These are phyloP conservation scores for Drechslerella stenobrocha DNA, from an alignment of 2,329 filamentous ascomycete species.

Conservation along the genomic window DNA sequence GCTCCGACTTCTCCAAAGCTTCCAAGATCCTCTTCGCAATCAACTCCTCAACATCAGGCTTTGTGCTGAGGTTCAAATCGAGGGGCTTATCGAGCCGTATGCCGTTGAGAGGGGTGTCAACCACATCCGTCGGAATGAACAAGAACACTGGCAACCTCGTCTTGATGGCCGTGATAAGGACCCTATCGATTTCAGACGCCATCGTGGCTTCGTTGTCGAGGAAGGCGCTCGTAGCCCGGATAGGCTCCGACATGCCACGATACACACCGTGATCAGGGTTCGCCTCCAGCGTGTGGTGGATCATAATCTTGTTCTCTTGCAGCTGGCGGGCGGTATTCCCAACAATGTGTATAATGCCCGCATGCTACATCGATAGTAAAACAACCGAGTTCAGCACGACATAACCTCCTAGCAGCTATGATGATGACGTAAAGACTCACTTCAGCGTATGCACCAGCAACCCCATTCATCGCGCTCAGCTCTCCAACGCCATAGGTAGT, in stretches of 20 bases:
- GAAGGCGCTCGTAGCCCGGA: constrained; percentile 54
- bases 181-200: constrained; percentile 61
- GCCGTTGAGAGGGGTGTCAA: constrained; percentile 55
- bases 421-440: too few species aligned
- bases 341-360: constrained; percentile 64
- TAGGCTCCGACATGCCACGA: constrained; percentile 53
- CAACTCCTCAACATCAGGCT: constrained; percentile 51
- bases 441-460: constrained; percentile 65
- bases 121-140: constrained; percentile 63
- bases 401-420: too few species aligned
- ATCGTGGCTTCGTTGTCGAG: constrained; percentile 58
- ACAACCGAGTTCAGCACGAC: not conserved
- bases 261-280: constrained; percentile 53
- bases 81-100: constrained; percentile 53
- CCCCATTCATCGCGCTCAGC: constrained; percentile 64
- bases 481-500: constrained; percentile 62
- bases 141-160: constrained; percentile 64
- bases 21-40: constrained; percentile 56
- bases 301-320: constrained; percentile 57
- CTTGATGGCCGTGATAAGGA: constrained; percentile 60
- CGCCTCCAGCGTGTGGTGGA: constrained; percentile 63
- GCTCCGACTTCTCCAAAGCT: constrained; percentile 58
- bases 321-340: constrained; percentile 59
- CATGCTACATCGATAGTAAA: constrained; percentile 53
- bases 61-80: constrained; percentile 50